Evolutionary conservation across 495 filamentous ascomycete genomes (phyloP), one percentile per base, ranked within the genome.

Genomic region (Bathelium albidoporum): DNA sequence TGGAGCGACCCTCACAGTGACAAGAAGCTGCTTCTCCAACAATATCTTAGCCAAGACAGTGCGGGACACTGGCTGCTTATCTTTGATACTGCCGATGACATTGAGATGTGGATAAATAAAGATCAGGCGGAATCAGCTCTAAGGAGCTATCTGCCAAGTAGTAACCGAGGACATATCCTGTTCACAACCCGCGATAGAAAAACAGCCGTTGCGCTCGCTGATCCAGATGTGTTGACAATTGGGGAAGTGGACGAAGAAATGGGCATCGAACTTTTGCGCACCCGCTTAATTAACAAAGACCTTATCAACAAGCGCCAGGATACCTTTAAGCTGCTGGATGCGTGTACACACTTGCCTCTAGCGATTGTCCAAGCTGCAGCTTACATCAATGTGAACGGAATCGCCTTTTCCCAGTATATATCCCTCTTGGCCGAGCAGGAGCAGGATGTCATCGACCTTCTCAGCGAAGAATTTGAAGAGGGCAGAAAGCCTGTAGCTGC

Each of bases 341-440:
- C 62, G 52, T 61, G 72, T 26, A 52, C 39, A 12, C 68, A 62
- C 53, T 61, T 71, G n/a, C 70, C 71, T 55, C 59, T 73, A 24
- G 71, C 71, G 0, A 71, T 73, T 45, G 59, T 68, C 16, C 69
- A 71, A 60, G 69, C 69, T 14, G 65, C 70, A 0, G 70, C 70
- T 20, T 70, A 72, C 60, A 62, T 72, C 3, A 68, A 69, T 58
- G 62, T 2, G 20, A 69, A 59, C 62, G 49, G 28, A 28, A 63
- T 59, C 41, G 49, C 66, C 32, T 62, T 68, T 32, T 7, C 63
- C 9, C 58, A 68, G 39, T 70, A 68, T 44, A 2, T 68, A n/a
- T 39, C 22, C 58, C 66, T 70, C 34, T 58, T 70, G 2, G 12
- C 59, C 36, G 64, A 41, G 32, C 63, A 64, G 32, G 68, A 70